Evolutionary conservation across 2,329 filamentous ascomycete species (phyloP).

Genomic region (Neofusicoccum kwambonambiense): DNA sequence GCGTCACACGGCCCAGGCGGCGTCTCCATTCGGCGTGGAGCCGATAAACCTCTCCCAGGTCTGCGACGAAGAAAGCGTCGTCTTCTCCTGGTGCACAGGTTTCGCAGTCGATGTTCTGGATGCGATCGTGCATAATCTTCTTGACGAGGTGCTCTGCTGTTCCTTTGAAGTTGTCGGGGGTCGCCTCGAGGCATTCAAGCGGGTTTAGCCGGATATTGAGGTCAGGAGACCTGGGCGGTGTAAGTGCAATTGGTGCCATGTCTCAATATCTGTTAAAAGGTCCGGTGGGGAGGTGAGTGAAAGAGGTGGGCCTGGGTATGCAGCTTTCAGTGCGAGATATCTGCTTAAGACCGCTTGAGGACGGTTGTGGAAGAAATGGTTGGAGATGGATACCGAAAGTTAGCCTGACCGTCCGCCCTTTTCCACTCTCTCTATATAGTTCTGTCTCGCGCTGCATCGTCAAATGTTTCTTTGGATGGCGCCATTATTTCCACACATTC

Average conservation of each 20-base stretch:
- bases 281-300: neutral
- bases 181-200: neutral
- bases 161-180: constrained; percentile 17
- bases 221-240: neutral
- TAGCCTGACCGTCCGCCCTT: neutral
- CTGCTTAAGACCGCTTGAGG: neutral
- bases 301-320: neutral
- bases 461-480: neutral
- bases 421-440: neutral
- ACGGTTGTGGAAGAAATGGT: neutral
- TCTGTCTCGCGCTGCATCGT: neutral
- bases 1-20: constrained; percentile 81
- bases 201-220: neutral
- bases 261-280: neutral
- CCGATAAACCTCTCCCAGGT: constrained; percentile 92
- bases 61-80: constrained; percentile 92
- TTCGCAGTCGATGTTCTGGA: constrained; percentile 76
- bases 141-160: constrained; percentile 73
- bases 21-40: constrained; percentile 94
- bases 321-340: neutral
- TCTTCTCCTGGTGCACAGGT: constrained; percentile 83
- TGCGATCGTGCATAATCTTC: constrained; percentile 75
- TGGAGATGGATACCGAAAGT: neutral
- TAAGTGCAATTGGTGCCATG: neutral
- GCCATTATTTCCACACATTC: neutral